phyloP scores from a whole-genome alignment of 1,139 yeast species.

The Diutina neorugosa region DNA sequence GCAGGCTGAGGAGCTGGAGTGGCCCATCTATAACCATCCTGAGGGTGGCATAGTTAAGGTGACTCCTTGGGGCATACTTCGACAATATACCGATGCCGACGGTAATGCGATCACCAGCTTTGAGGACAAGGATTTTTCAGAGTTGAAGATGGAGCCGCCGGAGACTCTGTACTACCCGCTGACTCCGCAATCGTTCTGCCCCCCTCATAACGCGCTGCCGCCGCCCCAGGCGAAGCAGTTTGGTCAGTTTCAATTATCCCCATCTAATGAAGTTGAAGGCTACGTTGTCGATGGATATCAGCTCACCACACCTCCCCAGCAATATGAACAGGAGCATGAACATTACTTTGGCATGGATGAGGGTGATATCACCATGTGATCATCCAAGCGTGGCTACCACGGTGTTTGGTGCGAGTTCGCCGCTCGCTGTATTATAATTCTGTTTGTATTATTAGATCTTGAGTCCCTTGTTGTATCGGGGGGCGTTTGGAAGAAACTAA shows the following conservation, averaged over 20 bases:
- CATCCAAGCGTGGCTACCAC: neutral
- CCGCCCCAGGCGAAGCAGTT: neutral
- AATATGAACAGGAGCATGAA: slow-evolving; percentile 2
- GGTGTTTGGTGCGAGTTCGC: neutral
- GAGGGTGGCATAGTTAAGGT: slow-evolving; percentile 54
- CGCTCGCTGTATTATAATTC: slow-evolving; percentile 1
- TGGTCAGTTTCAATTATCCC: neutral
- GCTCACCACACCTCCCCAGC: neutral
- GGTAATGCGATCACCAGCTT: slow-evolving; percentile 1
- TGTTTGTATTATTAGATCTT: neutral
- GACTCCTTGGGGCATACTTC: slow-evolving; percentile 44
- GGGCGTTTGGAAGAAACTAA: neutral
- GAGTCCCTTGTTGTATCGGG: neutral
- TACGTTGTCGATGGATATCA: slow-evolving; percentile 1
- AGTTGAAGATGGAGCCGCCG: slow-evolving; percentile 3
- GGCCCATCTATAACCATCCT: slow-evolving; percentile 53
- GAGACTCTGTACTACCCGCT: neutral
- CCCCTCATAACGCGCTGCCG: neutral
- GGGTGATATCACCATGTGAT: neutral
- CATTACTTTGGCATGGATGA: slow-evolving; percentile 4
- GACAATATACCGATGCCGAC: neutral
- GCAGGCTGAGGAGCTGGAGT: slow-evolving; percentile 23
- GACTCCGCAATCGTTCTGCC: slow-evolving; percentile 3
- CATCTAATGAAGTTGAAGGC: slow-evolving; percentile 1
- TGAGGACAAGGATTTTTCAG: slow-evolving; percentile 1